Conservation (phyloP, 371 early-diverging fungal species). For the Mucor indicus region DNA sequence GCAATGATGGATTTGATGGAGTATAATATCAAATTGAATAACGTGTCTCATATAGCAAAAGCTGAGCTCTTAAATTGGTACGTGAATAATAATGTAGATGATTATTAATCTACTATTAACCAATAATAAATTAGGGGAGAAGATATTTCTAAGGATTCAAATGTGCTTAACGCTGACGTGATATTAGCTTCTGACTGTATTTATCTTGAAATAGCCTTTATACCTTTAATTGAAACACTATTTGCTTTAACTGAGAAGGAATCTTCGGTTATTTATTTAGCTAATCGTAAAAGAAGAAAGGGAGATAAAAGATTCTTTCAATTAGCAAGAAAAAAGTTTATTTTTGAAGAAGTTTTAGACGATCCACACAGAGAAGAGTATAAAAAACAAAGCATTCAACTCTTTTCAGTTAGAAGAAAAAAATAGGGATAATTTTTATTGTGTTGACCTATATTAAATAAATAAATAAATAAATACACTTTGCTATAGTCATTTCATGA, state of each 20-base stretch:
- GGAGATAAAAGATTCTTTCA: slow-evolving; percentile 49
- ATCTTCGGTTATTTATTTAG: slow-evolving; percentile 31
- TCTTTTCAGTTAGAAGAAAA: slow-evolving; percentile 39
- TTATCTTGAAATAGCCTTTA: slow-evolving; percentile 45
- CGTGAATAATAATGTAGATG: neutral
- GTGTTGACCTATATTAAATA: slow-evolving; percentile 1
- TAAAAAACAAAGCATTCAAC: slow-evolving; percentile 11
- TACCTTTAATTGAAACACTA: slow-evolving; percentile 41
- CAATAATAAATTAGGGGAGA: slow-evolving; percentile 27
- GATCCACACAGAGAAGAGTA: slow-evolving; percentile 30
- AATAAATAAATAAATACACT: neutral
- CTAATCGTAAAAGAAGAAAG: slow-evolving; percentile 43
- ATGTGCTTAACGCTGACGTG: slow-evolving; percentile 23
- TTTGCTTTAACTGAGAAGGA: slow-evolving; percentile 23
- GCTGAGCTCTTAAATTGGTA: slow-evolving; percentile 41
- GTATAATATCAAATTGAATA: slow-evolving; percentile 35
- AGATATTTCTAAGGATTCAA: slow-evolving; percentile 11
- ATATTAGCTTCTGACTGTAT: slow-evolving; percentile 52
- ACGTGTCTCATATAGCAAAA: slow-evolving; percentile 7
- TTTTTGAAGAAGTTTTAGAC: slow-evolving; percentile 28
- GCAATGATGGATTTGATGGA: slow-evolving; percentile 44
- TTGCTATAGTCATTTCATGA: too few species aligned
- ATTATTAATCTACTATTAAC: neutral
- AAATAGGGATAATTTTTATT: neutral
- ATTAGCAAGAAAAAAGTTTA: slow-evolving; percentile 40